Evolutionary conservation across 129 eudicot genomes (phyloP).

Genomic region (Pittosporum tobira): DNA sequence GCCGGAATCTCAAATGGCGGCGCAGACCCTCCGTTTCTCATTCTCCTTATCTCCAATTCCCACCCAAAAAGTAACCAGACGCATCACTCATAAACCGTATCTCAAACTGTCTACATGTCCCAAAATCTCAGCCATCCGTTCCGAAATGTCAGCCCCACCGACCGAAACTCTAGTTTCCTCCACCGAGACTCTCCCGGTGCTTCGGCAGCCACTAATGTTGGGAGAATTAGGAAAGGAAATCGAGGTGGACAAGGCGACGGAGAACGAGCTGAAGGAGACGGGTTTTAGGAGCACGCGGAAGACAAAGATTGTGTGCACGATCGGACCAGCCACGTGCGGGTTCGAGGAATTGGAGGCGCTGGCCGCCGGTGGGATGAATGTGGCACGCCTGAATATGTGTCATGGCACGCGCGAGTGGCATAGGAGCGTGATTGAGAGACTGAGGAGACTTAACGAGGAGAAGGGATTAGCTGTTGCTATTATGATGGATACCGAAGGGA

Average conservation of each 20-base stretch:
- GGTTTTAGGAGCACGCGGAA: constrained; percentile 79
- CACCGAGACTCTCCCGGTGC: background rate
- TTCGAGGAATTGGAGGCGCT: constrained; percentile 62
- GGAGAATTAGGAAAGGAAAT: constrained; percentile 10
- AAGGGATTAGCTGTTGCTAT: constrained; percentile 77
- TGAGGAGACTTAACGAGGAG: constrained; percentile 72
- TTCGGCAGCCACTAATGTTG: background rate
- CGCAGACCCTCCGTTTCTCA: constrained; percentile 2
- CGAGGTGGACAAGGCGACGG: constrained; percentile 65
- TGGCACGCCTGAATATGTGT: constrained; percentile 85
- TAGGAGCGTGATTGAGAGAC: constrained; percentile 49
- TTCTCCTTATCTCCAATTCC: background rate
- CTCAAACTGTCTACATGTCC: background rate
- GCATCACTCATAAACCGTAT: background rate
- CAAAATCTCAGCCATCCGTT: background rate
- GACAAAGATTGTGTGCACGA: constrained; percentile 80
- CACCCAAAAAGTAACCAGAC: background rate
- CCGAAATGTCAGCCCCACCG: constrained; percentile 4
- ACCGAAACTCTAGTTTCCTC: background rate
- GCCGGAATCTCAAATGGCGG: background rate
- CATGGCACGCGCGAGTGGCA: constrained; percentile 90
- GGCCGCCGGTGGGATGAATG: constrained; percentile 90
- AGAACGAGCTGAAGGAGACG: constrained; percentile 72
- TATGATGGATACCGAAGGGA: constrained; percentile 93
- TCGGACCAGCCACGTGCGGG: constrained; percentile 72